A percentile compares a stretch with the other conserved stretches of the same genome.
phyloP scores from a whole-genome alignment of 306 rosid species.

The Cercis canadensis region DNA sequence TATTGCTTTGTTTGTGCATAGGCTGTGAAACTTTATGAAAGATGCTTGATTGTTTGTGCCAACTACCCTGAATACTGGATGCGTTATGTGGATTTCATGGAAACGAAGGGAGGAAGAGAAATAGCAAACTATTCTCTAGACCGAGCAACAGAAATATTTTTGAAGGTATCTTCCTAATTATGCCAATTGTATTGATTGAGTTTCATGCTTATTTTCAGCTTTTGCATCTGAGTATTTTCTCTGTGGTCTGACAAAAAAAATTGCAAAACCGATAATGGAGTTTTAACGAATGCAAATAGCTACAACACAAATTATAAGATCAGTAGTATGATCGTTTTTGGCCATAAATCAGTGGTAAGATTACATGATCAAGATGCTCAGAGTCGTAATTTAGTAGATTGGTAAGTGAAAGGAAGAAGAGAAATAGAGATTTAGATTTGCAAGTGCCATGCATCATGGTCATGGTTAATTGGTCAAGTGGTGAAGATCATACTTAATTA shows the following conservation, averaged over 20 bases:
- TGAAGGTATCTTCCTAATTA: constrained; percentile 61
- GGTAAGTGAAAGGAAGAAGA: constrained; percentile 10
- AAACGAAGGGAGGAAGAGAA: constrained; percentile 93
- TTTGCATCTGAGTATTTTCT: constrained; percentile 1
- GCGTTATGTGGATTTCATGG: constrained; percentile 89
- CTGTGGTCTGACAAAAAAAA: no score
- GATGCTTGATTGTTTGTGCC: constrained; percentile 92
- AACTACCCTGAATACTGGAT: constrained; percentile 94
- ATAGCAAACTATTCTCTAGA: constrained; percentile 79
- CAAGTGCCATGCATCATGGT: constrained; percentile 7
- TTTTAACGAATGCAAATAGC: constrained; percentile 6
- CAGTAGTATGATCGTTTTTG: no score
- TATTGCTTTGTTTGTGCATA: constrained; percentile 40
- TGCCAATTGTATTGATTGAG: constrained; percentile 26
- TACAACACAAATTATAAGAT: background rate
- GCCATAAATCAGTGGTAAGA: background rate
- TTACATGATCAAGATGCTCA: constrained; percentile 14
- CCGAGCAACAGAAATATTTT: constrained; percentile 76
- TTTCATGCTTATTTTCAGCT: constrained; percentile 34
- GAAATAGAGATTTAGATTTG: constrained; percentile 6
- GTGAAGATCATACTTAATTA: background rate
- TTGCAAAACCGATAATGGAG: background rate
- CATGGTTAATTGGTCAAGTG: background rate
- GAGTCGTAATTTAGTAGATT: constrained; percentile 1
- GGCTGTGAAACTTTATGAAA: constrained; percentile 90